These are phyloP conservation scores for Phytophthora meadii DNA, from an alignment of 352 stramenopile species.

Conservation along the genomic window DNA sequence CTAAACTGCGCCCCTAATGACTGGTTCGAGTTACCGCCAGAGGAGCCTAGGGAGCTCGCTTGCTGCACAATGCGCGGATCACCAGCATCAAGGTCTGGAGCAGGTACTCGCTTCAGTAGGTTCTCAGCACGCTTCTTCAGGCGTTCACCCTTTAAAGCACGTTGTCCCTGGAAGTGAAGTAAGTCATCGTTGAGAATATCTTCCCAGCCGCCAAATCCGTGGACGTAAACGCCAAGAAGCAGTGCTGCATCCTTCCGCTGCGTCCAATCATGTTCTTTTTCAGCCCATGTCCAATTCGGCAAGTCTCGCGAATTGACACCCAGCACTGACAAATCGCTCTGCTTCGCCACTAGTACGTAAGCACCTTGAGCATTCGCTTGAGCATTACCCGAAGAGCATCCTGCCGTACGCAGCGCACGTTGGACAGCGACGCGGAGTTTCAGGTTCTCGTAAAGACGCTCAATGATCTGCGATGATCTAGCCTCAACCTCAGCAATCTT, in stretches of 20 bases:
- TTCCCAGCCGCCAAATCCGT: conserved; percentile 88
- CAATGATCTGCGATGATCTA: conserved; percentile 75
- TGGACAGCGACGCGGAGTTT: conserved; percentile 87
- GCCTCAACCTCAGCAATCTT: conserved; percentile 84
- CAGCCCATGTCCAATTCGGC: conserved; percentile 73
- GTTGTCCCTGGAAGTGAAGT: conserved; percentile 81
- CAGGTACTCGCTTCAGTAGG: conserved; percentile 73
- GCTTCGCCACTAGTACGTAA: conserved; percentile 77
- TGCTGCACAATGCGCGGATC: conserved; percentile 72
- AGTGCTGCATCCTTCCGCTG: conserved; percentile 80
- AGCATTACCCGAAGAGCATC: conserved; percentile 49
- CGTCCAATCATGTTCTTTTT: conserved; percentile 87
- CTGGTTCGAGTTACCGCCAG: conserved; percentile 51
- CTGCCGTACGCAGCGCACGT: conserved; percentile 60
- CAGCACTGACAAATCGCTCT: conserved; percentile 70
- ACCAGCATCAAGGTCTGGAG: conserved; percentile 57
- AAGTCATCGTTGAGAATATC: conserved; percentile 87
- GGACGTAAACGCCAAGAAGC: conserved; percentile 84
- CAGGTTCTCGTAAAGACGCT: conserved; percentile 87
- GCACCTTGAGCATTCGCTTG: conserved; percentile 58
- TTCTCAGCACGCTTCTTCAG: conserved; percentile 89
- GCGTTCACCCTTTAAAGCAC: conserved; percentile 81
- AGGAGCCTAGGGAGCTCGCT: conserved; percentile 47
- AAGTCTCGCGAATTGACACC: conserved; percentile 70
- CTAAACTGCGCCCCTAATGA: conserved; percentile 76